phyloP scores from a whole-genome alignment of 2,329 filamentous ascomycete genomes.

The Talaromyces sp. region DNA sequence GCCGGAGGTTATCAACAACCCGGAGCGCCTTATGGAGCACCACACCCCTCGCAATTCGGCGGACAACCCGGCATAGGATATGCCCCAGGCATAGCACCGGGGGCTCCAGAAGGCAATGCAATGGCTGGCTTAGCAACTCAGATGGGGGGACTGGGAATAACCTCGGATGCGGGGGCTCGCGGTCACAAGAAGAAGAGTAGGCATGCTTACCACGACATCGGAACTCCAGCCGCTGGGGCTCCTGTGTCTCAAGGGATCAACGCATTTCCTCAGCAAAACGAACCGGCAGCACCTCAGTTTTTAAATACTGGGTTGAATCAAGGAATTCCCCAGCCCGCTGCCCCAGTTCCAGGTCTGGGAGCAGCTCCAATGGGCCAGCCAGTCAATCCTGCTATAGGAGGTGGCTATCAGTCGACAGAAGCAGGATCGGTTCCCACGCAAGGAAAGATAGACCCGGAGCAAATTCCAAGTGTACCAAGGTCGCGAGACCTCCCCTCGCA shows the following conservation, averaged over 20 bases:
- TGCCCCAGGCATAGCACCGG: conserved; percentile 19
- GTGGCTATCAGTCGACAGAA: conserved; percentile 35
- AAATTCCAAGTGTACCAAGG: conserved; percentile 83
- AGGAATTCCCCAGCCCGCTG: conserved; percentile 25
- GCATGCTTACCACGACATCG: conserved; percentile 84
- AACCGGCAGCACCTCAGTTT: conserved; percentile 52
- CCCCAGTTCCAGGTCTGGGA: conserved; percentile 22
- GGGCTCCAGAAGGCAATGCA: conserved; percentile 21
- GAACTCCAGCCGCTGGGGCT: conserved; percentile 56
- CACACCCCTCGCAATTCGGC: conserved; percentile 20
- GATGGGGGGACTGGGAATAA: conserved; percentile 71
- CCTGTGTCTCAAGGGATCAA: conserved; percentile 52
- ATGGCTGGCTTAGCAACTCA: conserved; percentile 52
- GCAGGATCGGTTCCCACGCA: conserved; percentile 58
- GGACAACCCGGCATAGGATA: conserved; percentile 22
- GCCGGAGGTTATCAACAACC: conserved; percentile 28
- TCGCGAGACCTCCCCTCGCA: conserved; percentile 77
- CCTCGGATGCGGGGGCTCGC: conserved; percentile 42
- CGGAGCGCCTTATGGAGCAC: conserved; percentile 29
- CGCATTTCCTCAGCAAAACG: conserved; percentile 23
- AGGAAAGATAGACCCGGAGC: conserved; percentile 78
- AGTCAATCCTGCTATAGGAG: conserved; percentile 14
- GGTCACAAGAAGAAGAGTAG: conserved; percentile 80
- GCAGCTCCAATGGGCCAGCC: conserved; percentile 14
- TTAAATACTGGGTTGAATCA: conserved; percentile 50